A percentile compares a stretch with the other conserved stretches of the same genome.
These are phyloP conservation scores for Herpetomonas samuelpessoai DNA, from an alignment of 208 protist genomes.

Conservation along the genomic window DNA sequence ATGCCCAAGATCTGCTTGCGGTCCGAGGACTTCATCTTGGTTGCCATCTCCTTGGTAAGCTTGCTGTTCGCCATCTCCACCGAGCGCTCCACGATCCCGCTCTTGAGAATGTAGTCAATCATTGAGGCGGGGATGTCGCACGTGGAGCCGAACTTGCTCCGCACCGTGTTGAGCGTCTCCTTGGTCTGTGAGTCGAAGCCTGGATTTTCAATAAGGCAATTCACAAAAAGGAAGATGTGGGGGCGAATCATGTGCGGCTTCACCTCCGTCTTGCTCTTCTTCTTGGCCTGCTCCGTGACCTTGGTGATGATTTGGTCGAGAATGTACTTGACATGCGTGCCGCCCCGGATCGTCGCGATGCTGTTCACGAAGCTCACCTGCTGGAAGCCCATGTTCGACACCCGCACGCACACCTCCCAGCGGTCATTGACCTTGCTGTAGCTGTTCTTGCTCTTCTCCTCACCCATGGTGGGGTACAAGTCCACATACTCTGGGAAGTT, in stretches of 20 bases:
- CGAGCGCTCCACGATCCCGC: conserved; percentile 94
- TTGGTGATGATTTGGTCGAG: conserved; percentile 93
- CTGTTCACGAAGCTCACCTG: conserved; percentile 99
- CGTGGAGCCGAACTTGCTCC: conserved; percentile 95
- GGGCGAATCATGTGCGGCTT: conserved; percentile 97
- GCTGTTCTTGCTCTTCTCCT: conserved; percentile 72
- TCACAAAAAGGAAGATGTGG: conserved; percentile 99
- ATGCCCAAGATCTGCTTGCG: conserved; percentile 93
- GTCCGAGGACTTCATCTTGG: conserved; percentile 73
- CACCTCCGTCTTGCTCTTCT: conserved; percentile 97
- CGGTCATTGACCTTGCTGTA: conserved; percentile 91
- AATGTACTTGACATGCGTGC: conserved; percentile 99
- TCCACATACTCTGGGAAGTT: conserved; percentile 98
- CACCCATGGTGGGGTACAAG: conserved; percentile 92
- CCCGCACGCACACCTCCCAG: conserved; percentile 97
- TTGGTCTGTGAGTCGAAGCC: conserved; percentile 99
- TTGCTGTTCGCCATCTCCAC: conserved; percentile 97
- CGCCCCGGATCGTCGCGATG: conserved; percentile 98
- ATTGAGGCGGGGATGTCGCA: conserved; percentile 95
- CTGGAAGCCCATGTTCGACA: conserved; percentile 94
- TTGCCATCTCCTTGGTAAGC: conserved; percentile 86
- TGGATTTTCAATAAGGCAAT: conserved; percentile 99
- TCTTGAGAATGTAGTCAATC: conserved; percentile 94
- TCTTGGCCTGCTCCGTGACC: conserved; percentile 91
- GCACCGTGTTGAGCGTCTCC: conserved; percentile 97